Evolutionary conservation across 1,139 yeast genomes (phyloP), one percentile per base, ranked within the genome.

Genomic region (Fermentozyma sake): DNA sequence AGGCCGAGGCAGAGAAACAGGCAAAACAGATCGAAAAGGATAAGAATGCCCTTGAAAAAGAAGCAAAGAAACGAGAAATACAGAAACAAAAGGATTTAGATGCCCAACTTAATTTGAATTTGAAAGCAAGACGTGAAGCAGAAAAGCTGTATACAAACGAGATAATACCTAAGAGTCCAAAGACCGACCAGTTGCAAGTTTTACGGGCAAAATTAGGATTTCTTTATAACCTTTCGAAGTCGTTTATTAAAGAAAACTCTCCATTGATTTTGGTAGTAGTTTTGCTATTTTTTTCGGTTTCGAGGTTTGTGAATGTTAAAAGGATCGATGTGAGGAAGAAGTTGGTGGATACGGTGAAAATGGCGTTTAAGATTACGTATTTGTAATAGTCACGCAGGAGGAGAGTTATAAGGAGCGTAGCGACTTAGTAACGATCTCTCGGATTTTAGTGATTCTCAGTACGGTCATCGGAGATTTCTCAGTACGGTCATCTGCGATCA

Each of bases 291-390:
- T 9, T 19, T 5, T n/a, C 20, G 7, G 6, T 12, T 3, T 9
- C 28, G 18, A 17, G 23, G 5, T 10, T 25, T 2, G 16, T 25
- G 12, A 19, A 18, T 11, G 6, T 25, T 15, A 50, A 46, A 22
- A 53, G 46, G 31, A 38, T 55, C 5, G 55, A 58, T 33, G 26
- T 64, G 11, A 50, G 47, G 29, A 57, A 61, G 20, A 58, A 47
- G 29, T 23, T 65, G 12, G 45, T 47, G 30, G 69, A 66, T 28
- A 64, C 71, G 0, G 37, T 67, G 14, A 46, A 46, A 33, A 67
- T 67, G 73, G 73, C 73, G 7, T 61, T 67, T 42, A 61, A 64
- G 41, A 57, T 67, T 25, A 62, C 62, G 24, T 67, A 63, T 36
- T 44, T 63, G 32, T 61, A 42, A n/a, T n/a, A n/a, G n/a, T n/a